These are phyloP conservation scores for Bruguiera gymnorhiza DNA, from an alignment of 345 rosid species.

Conservation along the genomic window DNA sequence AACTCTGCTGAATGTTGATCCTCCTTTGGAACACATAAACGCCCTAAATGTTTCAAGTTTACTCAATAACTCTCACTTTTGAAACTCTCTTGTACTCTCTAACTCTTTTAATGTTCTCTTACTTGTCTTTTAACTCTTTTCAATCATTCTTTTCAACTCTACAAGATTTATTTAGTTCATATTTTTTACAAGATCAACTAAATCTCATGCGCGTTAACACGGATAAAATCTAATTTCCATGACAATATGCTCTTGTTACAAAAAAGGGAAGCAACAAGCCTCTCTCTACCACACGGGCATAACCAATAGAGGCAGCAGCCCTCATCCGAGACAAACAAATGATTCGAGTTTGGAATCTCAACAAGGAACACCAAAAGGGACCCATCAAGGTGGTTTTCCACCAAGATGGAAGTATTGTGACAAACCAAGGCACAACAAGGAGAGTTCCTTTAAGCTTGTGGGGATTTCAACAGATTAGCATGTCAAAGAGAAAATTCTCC, in stretches of 20 bases:
- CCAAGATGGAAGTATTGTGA: neutral
- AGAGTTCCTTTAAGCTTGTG: neutral
- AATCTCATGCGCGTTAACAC: too few species aligned
- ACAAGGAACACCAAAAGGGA: neutral
- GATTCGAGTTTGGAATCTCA: too few species aligned
- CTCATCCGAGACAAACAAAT: neutral
- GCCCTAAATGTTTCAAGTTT: too few species aligned
- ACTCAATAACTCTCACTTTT: too few species aligned
- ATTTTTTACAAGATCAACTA: too few species aligned
- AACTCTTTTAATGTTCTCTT: too few species aligned
- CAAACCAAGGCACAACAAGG: neutral
- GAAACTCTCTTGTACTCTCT: too few species aligned
- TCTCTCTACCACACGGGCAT: neutral
- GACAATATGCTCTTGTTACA: neutral
- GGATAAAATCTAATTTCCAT: too few species aligned
- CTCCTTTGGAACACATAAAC: constrained; percentile 97
- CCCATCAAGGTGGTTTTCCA: neutral
- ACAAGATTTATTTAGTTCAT: too few species aligned
- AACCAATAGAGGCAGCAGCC: neutral
- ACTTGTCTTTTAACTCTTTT: too few species aligned
- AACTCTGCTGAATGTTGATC: constrained; percentile 91
- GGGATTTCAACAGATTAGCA: neutral
- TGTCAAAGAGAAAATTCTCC: too few species aligned
- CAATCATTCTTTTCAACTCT: too few species aligned
- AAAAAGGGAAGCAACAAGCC: neutral